phyloP scores from a whole-genome alignment of 1,139 yeast species.

The Hansenula lynferdii region DNA sequence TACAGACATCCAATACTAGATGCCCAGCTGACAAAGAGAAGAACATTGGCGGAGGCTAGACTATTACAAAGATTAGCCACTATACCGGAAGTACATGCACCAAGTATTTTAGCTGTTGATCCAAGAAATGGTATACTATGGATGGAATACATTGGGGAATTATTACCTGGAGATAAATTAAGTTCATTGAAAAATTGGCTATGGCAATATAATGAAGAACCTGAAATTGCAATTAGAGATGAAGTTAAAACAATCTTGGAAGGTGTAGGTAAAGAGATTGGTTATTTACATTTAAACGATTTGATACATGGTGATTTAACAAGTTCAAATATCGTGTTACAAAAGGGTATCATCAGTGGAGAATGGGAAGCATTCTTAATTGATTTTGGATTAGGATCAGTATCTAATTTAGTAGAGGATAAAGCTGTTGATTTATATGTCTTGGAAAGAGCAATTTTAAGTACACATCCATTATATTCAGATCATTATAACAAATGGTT shows the following conservation, averaged over 20 bases:
- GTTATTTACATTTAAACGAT: conserved; percentile 66
- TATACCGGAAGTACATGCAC: conserved; percentile 57
- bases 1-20: conserved; percentile 88
- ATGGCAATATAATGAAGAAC: conserved; percentile 51
- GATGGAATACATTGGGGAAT: conserved; percentile 74
- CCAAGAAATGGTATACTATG: conserved; percentile 76
- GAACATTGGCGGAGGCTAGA: conserved; percentile 85
- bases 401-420: conserved; percentile 76
- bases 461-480: conserved; percentile 83
- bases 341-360: conserved; percentile 16
- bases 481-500: conserved; percentile 64
- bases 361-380: conserved; percentile 56
- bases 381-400: conserved; percentile 86
- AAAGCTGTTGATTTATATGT: conserved; percentile 96
- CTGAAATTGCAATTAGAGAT: conserved; percentile 25
- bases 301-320: conserved; percentile 95
- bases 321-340: conserved; percentile 75
- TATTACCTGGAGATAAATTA: conserved; percentile 37
- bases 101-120: conserved; percentile 68
- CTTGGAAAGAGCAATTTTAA: conserved; percentile 81
- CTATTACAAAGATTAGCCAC: conserved; percentile 55
- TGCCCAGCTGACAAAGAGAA: conserved; percentile 63
- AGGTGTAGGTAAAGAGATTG: conserved; percentile 67
- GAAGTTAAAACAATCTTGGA: conserved; percentile 39
- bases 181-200: conserved; percentile 68